These are phyloP conservation scores for Xerocomellus chrysenteron DNA, from an alignment of 768 basidiomycete species.

Conservation along the genomic window DNA sequence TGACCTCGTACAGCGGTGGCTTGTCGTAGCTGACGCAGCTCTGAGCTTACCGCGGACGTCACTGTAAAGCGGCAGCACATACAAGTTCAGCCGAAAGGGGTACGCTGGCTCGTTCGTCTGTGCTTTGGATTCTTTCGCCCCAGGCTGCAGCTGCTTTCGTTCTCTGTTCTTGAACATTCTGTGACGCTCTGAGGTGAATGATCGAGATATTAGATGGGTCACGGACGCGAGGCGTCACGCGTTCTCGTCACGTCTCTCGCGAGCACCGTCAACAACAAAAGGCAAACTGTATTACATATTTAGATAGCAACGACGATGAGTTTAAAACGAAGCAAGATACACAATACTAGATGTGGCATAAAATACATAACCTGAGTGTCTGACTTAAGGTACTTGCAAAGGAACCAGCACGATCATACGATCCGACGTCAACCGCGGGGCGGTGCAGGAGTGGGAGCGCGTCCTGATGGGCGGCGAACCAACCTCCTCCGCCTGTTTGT, in stretches of 20 bases:
- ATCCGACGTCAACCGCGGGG: conserved; percentile 16
- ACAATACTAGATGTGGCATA: conserved; percentile 28
- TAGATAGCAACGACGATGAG: conserved; percentile 18
- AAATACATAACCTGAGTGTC: conserved; percentile 26
- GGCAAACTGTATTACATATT: neutral
- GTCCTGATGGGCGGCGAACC: conserved; percentile 32
- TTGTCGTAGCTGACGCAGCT: conserved; percentile 67
- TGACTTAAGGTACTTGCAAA: conserved; percentile 25
- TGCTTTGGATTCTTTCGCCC: neutral
- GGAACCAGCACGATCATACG: neutral
- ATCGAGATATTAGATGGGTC: conserved; percentile 1
- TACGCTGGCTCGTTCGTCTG: conserved; percentile 36
- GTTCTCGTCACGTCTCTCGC: conserved; percentile 15
- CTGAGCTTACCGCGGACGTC: conserved; percentile 4
- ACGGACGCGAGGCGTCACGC: conserved; percentile 30
- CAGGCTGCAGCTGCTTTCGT: neutral
- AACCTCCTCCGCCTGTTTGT: conserved; percentile 25
- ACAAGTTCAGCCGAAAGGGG: conserved; percentile 82
- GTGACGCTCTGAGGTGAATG: neutral
- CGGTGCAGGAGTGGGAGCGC: conserved; percentile 25
- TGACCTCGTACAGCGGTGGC: conserved; percentile 85
- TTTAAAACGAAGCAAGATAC: conserved; percentile 20
- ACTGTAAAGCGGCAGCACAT: conserved; percentile 22
- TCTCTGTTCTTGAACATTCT: conserved; percentile 26
- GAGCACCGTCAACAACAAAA: neutral